Conservation (phyloP, 768 basidiomycete genomes). For the Podaxis rugospora region DNA sequence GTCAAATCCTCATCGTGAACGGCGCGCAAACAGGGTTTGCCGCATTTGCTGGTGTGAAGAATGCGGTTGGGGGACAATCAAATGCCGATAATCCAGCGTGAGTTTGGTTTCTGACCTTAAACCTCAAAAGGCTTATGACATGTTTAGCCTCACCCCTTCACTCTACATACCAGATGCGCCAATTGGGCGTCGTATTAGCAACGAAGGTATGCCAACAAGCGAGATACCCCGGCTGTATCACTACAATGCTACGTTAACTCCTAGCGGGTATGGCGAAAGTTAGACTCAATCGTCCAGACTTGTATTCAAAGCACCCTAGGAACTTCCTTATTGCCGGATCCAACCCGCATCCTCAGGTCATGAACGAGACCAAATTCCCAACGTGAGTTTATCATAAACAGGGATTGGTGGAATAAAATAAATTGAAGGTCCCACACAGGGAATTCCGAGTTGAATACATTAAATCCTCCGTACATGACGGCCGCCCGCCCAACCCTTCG, state of each 20-base stretch:
- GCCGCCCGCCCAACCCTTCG: constrained; percentile 27
- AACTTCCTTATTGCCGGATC: constrained; percentile 6
- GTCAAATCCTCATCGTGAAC: constrained; percentile 36
- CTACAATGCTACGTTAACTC: constrained; percentile 51
- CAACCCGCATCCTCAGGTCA: constrained; percentile 14
- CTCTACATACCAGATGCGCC: constrained; percentile 41
- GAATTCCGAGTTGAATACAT: constrained; percentile 40
- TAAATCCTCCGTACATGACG: constrained; percentile 38
- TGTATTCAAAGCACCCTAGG: constrained; percentile 12
- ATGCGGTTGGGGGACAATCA: constrained; percentile 20
- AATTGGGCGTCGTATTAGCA: constrained; percentile 39
- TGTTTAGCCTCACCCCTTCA: constrained; percentile 29
- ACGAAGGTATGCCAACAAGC: constrained; percentile 34
- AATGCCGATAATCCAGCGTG: constrained; percentile 29
- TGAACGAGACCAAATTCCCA: constrained; percentile 22
- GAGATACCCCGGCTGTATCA: constrained; percentile 56
- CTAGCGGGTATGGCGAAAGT: constrained; percentile 37
- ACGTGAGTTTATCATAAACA: constrained; percentile 14
- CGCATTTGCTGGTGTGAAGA: constrained; percentile 30
- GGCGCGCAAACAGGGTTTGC: constrained; percentile 37
- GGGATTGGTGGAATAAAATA: not conserved
- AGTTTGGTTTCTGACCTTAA: not conserved
- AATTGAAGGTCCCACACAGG: constrained; percentile 5
- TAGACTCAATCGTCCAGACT: not conserved
- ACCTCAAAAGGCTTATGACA: not conserved